A percentile compares a stretch with the other conserved stretches of the same genome.
Evolutionary conservation across 495 filamentous ascomycete genomes (phyloP).

Genomic region (Haplographium delicatum): DNA sequence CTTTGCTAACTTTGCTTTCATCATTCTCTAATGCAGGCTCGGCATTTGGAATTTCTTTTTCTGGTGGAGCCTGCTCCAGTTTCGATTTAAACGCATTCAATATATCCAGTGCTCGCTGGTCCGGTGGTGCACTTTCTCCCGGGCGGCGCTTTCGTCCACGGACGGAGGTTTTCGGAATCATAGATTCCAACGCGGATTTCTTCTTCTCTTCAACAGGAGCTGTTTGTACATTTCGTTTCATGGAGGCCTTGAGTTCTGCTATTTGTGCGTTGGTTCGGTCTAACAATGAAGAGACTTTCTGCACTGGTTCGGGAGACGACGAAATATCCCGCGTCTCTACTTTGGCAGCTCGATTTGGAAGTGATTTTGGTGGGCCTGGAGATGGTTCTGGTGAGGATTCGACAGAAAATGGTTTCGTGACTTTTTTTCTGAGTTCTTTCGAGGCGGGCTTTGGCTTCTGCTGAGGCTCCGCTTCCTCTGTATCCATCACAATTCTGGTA

Average conservation of each 20-base stretch:
- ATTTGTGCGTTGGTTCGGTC: slow-evolving; percentile 90
- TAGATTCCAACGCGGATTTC: slow-evolving; percentile 66
- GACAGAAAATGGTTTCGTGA: slow-evolving; percentile 24
- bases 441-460: slow-evolving; percentile 28
- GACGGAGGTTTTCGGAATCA: slow-evolving; percentile 77
- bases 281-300: slow-evolving; percentile 48
- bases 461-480: slow-evolving; percentile 30
- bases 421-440: slow-evolving; percentile 30
- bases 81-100: slow-evolving; percentile 75
- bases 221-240: slow-evolving; percentile 69
- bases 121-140: slow-evolving; percentile 39
- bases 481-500: slow-evolving; percentile 67
- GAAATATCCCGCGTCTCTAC: slow-evolving; percentile 19
- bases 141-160: slow-evolving; percentile 74
- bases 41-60: slow-evolving; percentile 36
- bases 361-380: slow-evolving; percentile 17
- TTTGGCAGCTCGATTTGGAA: slow-evolving; percentile 23
- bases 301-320: slow-evolving; percentile 27
- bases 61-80: slow-evolving; percentile 55
- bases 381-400: slow-evolving; percentile 24
- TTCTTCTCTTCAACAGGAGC: slow-evolving; percentile 54
- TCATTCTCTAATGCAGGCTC: slow-evolving; percentile 10
- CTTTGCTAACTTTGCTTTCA: slow-evolving; percentile 29
- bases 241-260: slow-evolving; percentile 81
- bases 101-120: slow-evolving; percentile 58